phyloP scores from a whole-genome alignment of 176 grass and related monocot species.

The Oryza coarctata region DNA sequence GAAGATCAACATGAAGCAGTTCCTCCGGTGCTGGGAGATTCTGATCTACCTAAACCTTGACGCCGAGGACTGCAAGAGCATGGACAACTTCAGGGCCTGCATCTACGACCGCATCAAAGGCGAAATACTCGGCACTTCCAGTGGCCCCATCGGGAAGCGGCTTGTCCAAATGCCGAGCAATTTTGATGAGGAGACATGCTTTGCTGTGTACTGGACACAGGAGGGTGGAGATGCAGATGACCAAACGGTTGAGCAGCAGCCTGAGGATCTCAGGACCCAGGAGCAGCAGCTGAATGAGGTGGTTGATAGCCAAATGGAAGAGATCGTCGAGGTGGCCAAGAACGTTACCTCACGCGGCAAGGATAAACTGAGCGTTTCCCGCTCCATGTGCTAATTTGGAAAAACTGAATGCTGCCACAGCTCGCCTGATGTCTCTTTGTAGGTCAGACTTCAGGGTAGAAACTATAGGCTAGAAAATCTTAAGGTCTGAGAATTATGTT shows the following conservation, averaged over 20 bases:
- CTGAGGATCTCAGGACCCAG: conserved; percentile 52
- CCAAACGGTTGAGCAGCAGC: conserved; percentile 39
- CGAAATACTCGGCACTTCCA: conserved; percentile 54
- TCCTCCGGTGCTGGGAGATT: conserved; percentile 80
- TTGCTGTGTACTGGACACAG: conserved; percentile 68
- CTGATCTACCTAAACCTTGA: conserved; percentile 79
- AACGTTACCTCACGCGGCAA: conserved; percentile 55
- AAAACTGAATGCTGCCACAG: not conserved
- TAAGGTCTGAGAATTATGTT: not conserved
- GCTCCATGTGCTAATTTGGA: not conserved
- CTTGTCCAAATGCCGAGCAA: conserved; percentile 58
- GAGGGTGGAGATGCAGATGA: conserved; percentile 37
- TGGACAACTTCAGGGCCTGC: conserved; percentile 75
- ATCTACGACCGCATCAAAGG: conserved; percentile 68
- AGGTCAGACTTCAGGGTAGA: not conserved
- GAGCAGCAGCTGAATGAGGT: conserved; percentile 77
- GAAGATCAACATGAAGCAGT: conserved; percentile 93
- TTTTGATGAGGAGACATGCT: conserved; percentile 51
- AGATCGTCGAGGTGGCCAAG: conserved; percentile 53
- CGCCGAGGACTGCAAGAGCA: conserved; percentile 44
- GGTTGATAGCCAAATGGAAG: conserved; percentile 65
- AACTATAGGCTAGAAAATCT: not conserved
- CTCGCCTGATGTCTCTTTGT: not conserved
- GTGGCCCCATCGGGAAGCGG: conserved; percentile 53
- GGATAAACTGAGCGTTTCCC: not conserved